Base-by-base conservation (phyloP, 768 basidiomycete species). In the Boletellus emodensis region DNA sequence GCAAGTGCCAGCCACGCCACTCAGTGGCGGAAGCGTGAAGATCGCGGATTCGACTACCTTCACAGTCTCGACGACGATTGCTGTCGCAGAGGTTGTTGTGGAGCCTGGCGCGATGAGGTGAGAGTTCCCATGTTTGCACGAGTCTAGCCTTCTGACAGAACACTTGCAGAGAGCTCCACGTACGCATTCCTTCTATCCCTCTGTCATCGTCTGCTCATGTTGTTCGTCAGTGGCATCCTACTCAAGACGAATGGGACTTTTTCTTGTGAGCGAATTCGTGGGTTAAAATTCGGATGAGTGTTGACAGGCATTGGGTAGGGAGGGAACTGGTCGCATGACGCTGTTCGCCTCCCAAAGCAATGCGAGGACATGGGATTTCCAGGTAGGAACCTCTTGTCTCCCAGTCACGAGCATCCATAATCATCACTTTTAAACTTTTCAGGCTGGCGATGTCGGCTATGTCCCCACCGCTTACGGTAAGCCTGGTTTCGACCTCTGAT, bases 241-340 rank as follows among this genome's bases (percentile, higher is more conserved):
- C 79, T 11, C 71, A 81, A 57, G 80, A 83, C 51, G 83, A 84
- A 66, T 85, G 83, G 83, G 73, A 68, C 43, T 80, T 74, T 62
- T 80, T 75, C 75, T 48, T 83, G 81, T 81, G 61, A 48, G 71
- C n/a, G 48, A 44, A 11, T 17, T 28, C 11, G 30, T 11, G 30
- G 3, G 30, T 10, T 30, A 3, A n/a, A 8, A 7, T 8, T 36
- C 5, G 9, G 8, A 14, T 20, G 13, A 35, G 4, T 42, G 38
- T 40, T 47, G 26, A 51, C 42, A 33, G 52, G 46, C 26, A 22
- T 24, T 30, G 30, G 15, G 10, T 52, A 85, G 81, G 35, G 73
- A 77, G 62, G 84, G 82, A 4, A 51, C 71, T 28, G 77, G 62
- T 2, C 78, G 83, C 22, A 69, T 82, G 52, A 83, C 81, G 0